These are phyloP conservation scores for Mycena amicta DNA, from an alignment of 768 basidiomycete genomes.

Conservation along the genomic window DNA sequence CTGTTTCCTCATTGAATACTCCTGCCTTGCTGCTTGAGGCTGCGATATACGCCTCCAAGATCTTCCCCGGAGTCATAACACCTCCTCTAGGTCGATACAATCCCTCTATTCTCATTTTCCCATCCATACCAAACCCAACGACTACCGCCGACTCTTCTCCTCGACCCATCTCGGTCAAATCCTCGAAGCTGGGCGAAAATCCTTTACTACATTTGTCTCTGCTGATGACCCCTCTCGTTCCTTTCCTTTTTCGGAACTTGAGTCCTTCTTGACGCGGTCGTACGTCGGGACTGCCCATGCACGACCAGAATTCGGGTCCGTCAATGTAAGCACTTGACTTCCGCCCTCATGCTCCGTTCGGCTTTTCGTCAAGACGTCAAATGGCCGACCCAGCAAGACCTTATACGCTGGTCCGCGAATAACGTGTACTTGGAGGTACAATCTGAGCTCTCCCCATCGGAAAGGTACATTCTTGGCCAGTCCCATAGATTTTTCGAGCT, in stretches of 20 bases:
- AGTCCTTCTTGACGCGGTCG: too few relatives aligned
- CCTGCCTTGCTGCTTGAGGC: not conserved
- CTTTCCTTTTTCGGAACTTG: too few relatives aligned
- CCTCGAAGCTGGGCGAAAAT: conserved; percentile 9
- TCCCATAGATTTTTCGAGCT: conserved; percentile 28
- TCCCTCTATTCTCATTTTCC: conserved; percentile 3
- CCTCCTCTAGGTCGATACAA: conserved; percentile 16
- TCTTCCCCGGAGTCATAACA: conserved; percentile 4
- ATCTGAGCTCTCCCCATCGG: conserved; percentile 21
- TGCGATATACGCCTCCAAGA: not conserved
- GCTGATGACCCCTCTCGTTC: too few relatives aligned
- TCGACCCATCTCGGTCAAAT: conserved; percentile 4
- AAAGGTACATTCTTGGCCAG: conserved; percentile 32
- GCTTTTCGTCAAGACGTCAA: conserved; percentile 30
- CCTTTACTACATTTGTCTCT: too few relatives aligned
- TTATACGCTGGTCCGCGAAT: conserved; percentile 28
- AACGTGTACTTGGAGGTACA: conserved; percentile 33
- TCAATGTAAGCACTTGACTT: conserved; percentile 25
- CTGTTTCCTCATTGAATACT: not conserved
- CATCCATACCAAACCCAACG: conserved; percentile 5
- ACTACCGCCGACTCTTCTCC: conserved; percentile 14
- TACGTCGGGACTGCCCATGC: conserved; percentile 12
- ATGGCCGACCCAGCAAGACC: conserved; percentile 32
- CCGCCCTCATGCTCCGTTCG: conserved; percentile 21
- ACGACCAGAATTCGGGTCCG: conserved; percentile 26